These are phyloP conservation scores for Coniferiporia sulphurascens DNA, from an alignment of 1,284 basidiomycete genomes.

Conservation along the genomic window DNA sequence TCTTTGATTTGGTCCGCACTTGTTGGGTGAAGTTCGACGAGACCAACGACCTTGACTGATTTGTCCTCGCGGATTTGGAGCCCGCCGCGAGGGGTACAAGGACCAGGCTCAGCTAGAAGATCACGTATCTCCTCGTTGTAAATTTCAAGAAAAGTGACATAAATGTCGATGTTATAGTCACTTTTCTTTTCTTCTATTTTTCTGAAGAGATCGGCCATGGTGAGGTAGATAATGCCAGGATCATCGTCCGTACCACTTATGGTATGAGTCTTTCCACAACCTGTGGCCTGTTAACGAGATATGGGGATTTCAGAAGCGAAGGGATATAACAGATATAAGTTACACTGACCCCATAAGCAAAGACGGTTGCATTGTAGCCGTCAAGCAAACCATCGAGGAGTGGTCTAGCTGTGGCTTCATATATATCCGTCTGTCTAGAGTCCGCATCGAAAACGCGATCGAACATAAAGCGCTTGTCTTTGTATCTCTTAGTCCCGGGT, in stretches of 20 bases:
- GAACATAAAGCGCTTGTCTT: constrained; percentile 93
- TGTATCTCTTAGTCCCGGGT: constrained; percentile 84
- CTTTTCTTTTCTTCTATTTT: constrained; percentile 81
- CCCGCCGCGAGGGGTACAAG: constrained; percentile 69
- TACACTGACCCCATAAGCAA: constrained; percentile 88
- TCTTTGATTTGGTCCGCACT: constrained; percentile 90
- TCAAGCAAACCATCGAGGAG: constrained; percentile 80
- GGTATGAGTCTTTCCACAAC: constrained; percentile 97
- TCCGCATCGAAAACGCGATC: constrained; percentile 85
- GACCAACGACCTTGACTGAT: constrained; percentile 82
- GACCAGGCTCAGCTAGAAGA: constrained; percentile 74
- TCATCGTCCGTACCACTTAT: constrained; percentile 86
- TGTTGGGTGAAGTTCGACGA: constrained; percentile 74
- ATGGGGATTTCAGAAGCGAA: constrained; percentile 10
- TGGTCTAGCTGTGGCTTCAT: constrained; percentile 78
- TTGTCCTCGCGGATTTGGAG: constrained; percentile 90
- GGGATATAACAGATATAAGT: neutral
- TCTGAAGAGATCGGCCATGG: constrained; percentile 95
- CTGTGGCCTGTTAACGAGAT: constrained; percentile 69
- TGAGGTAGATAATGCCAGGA: constrained; percentile 90
- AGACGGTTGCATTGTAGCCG: constrained; percentile 95
- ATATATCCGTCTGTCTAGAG: constrained; percentile 80
- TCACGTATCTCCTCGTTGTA: constrained; percentile 99
- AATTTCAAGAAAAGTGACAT: constrained; percentile 93
- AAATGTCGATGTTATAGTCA: constrained; percentile 79